phyloP scores from a whole-genome alignment of 768 basidiomycete species.

The Leccinum longicurvipes region DNA sequence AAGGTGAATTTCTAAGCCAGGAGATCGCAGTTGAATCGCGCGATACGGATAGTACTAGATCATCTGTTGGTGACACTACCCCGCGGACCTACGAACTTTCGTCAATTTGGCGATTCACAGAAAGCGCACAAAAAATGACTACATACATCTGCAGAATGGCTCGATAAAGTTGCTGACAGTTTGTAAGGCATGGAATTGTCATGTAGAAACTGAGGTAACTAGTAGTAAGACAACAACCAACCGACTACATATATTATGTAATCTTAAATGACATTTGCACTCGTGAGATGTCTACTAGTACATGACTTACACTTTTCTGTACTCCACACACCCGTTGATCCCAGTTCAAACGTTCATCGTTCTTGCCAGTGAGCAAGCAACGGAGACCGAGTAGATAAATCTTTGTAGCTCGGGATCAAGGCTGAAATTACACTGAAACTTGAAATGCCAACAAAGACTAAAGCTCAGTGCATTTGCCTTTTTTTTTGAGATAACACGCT shows the following conservation, averaged over 20 bases:
- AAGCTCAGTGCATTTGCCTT: too few relatives aligned
- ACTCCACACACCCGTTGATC: too few relatives aligned
- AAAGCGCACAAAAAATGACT: constrained; percentile 2
- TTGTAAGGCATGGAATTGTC: constrained; percentile 59
- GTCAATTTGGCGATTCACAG: constrained; percentile 9
- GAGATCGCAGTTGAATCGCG: constrained; percentile 88
- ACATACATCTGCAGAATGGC: constrained; percentile 73
- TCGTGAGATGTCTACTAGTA: too few relatives aligned
- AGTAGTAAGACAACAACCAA: background rate
- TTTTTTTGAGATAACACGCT: too few relatives aligned
- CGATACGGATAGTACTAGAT: constrained; percentile 84
- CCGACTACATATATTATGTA: background rate
- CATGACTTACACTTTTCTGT: too few relatives aligned
- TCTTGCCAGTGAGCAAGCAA: too few relatives aligned
- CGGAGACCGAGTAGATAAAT: too few relatives aligned
- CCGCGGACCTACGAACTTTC: constrained; percentile 67
- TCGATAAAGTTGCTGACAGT: constrained; percentile 67
- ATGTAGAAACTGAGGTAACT: background rate
- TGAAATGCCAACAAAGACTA: too few relatives aligned
- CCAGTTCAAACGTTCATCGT: too few relatives aligned
- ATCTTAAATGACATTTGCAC: too few relatives aligned
- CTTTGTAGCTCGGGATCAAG: background rate
- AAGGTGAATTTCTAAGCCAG: constrained; percentile 60
- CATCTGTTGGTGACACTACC: constrained; percentile 69
- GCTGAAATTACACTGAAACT: too few relatives aligned